Percentiles rank a stretch among this genome's conserved stretches.
Evolutionary conservation across 2,329 filamentous ascomycete species (phyloP).

Genomic region (Aspergillus puulaauensis): DNA sequence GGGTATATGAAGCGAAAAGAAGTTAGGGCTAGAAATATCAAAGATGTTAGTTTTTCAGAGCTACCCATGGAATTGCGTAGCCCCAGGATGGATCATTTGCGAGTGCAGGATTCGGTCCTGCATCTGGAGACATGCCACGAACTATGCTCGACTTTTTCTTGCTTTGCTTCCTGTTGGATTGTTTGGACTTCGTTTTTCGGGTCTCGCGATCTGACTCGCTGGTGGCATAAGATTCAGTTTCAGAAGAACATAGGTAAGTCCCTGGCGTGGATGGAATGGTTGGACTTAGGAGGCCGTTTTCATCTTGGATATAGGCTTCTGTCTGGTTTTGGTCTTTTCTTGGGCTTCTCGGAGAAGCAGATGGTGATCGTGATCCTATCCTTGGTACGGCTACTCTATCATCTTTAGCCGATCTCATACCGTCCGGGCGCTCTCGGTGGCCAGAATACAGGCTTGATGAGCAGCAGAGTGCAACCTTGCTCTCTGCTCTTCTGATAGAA

Average conservation of each 20-base stretch:
- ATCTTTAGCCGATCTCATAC: background rate
- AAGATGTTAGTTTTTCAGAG: background rate
- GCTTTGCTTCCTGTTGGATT: background rate
- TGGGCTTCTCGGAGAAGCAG: background rate
- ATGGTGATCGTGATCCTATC: constrained; percentile 2
- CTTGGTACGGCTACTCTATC: constrained; percentile 9
- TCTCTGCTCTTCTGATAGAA: constrained; percentile 12
- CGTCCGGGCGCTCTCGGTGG: constrained; percentile 1
- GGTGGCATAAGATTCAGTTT: constrained; percentile 8
- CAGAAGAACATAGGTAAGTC: constrained; percentile 12
- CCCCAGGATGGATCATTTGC: constrained; percentile 19
- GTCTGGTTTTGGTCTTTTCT: background rate
- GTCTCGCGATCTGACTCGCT: constrained; percentile 20
- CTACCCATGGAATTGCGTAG: constrained; percentile 8
- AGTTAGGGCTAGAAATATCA: background rate
- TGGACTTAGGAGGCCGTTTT: constrained; percentile 8
- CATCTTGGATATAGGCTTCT: background rate
- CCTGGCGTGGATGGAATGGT: constrained; percentile 4
- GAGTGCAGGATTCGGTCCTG: constrained; percentile 5
- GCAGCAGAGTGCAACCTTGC: constrained; percentile 14
- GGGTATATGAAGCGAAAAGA: constrained; percentile 2
- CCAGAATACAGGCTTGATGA: constrained; percentile 14
- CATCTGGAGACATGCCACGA: constrained; percentile 14
- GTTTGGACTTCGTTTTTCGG: constrained; percentile 2
- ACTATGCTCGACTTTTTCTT: background rate